phyloP scores from a whole-genome alignment of 257 asterid genomes.

The Solanum chiquidenum region DNA sequence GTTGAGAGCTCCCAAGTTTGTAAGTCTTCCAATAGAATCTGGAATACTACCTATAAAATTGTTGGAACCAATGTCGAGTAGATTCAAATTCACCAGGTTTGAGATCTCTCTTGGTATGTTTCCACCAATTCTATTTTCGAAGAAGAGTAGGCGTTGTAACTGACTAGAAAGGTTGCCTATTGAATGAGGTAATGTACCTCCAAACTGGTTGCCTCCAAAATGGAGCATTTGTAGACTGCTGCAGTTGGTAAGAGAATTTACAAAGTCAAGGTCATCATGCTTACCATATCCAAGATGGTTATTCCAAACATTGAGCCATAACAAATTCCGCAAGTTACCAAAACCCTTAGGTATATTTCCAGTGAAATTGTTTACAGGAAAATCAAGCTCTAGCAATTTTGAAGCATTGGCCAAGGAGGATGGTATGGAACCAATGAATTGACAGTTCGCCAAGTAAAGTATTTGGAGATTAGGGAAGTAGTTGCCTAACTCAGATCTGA shows the following conservation, averaged over 20 bases:
- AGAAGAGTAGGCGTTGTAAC: conserved; percentile 12
- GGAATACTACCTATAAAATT: conserved; percentile 28
- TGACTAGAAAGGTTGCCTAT: conserved; percentile 22
- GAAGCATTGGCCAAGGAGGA: conserved; percentile 32
- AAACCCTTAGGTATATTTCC: conserved; percentile 25
- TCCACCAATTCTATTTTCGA: conserved; percentile 21
- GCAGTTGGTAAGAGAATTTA: conserved; percentile 11
- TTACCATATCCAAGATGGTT: conserved; percentile 19
- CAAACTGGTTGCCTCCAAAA: conserved; percentile 19
- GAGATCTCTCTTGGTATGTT: conserved; percentile 27
- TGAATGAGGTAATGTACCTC: conserved; percentile 25
- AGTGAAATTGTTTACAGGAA: conserved; percentile 21
- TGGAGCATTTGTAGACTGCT: conserved; percentile 20
- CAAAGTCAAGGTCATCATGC: conserved; percentile 20
- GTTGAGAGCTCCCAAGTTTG: conserved; percentile 12
- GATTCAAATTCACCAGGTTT: conserved; percentile 15
- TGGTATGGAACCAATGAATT: conserved; percentile 28
- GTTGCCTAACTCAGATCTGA: conserved; percentile 22
- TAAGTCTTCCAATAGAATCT: conserved; percentile 27
- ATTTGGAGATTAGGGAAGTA: conserved; percentile 18
- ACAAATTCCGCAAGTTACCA: conserved; percentile 14
- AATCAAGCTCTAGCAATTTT: conserved; percentile 17
- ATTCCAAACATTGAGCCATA: conserved; percentile 6
- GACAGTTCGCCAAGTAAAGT: conserved; percentile 17
- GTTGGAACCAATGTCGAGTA: conserved; percentile 14